Conservation (phyloP, 2,329 filamentous ascomycete genomes). For the Alternaria consortialis region DNA sequence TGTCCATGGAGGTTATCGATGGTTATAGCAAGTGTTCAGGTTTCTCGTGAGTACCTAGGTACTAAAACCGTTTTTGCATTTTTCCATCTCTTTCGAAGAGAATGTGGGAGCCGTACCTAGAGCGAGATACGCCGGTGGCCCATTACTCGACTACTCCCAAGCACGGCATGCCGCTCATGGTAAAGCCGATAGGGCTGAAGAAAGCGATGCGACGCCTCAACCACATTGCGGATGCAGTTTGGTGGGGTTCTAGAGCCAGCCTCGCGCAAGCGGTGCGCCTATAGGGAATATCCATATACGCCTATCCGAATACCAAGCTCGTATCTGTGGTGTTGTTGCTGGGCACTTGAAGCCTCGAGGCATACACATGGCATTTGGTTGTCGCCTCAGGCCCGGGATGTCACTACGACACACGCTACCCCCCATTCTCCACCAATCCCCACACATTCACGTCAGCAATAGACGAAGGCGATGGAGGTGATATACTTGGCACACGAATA, state of each 20-base stretch:
- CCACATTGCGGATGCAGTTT: background rate
- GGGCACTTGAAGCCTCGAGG: constrained; percentile 10
- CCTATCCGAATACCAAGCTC: constrained; percentile 9
- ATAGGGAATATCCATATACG: constrained; percentile 1
- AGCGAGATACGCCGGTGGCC: constrained; percentile 5
- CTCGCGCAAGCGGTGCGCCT: constrained; percentile 4
- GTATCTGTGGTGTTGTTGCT: constrained; percentile 10
- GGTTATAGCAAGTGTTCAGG: background rate
- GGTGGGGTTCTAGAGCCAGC: background rate
- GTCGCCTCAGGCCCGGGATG: constrained; percentile 13
- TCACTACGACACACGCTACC: constrained; percentile 7
- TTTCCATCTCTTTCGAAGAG: constrained; percentile 2
- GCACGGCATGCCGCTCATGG: constrained; percentile 8
- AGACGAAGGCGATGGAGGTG: constrained; percentile 15
- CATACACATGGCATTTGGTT: constrained; percentile 5
- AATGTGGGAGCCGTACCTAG: background rate
- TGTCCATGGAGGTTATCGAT: background rate
- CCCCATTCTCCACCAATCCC: constrained; percentile 45
- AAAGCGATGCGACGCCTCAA: constrained; percentile 6
- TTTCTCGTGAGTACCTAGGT: background rate
- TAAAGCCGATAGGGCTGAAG: constrained; percentile 13
- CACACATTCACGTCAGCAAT: constrained; percentile 33
- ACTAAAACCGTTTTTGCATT: background rate
- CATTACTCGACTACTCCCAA: constrained; percentile 2
- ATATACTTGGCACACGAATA: constrained; percentile 30